Base-by-base conservation (phyloP, 2,329 filamentous ascomycete species). In the Claviceps monticola region DNA sequence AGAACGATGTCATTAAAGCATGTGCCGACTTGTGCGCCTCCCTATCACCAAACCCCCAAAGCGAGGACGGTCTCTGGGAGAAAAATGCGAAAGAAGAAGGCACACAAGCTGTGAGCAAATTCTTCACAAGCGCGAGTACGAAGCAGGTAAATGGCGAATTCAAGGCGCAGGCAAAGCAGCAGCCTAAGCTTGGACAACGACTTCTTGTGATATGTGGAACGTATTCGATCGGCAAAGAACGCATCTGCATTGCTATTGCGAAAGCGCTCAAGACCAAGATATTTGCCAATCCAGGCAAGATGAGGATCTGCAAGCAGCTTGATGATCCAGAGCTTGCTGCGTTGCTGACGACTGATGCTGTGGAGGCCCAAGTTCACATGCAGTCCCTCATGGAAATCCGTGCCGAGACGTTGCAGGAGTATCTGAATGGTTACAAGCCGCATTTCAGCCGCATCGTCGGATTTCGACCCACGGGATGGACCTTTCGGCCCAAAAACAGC, bases 161-260 rank as follows among this genome's bases (percentile, higher is more conserved):
- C 49, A 62, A 66, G 45, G 54, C 64, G 3, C 49, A 54, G 1
- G 56, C 56, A 7, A 56, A 61, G 11, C 43, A 61, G 11, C 43
- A 44, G 19, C 11, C 48, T 13, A 57, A 56, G 11, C 56, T 60
- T 57, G 56, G 62, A 57, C 59, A 86, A 46, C 83, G 88, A 4
- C 75, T 98, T 2, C 77, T 98, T 0, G 87, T 98, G 5, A 80
- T 98, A 6, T 94, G 95, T 55, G 93, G 93, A 45, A 98, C 93
- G 0, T 98, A 98, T 69, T 94, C 86, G 59, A 98, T 98, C 61
- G 93, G 93, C 62, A 98, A 98, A 69, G 93, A 98, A 67, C 84
- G 90, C 42, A 90, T 98, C 57, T 97, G 91, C 64, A 75, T 95
- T 36, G 90, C 88, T 44, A 95, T 98, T 56, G 93, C 93, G 4